A percentile compares a stretch with the other conserved stretches of the same genome.
Evolutionary conservation across 257 asterid genomes (phyloP).

Genomic region (Solanum rostratum): DNA sequence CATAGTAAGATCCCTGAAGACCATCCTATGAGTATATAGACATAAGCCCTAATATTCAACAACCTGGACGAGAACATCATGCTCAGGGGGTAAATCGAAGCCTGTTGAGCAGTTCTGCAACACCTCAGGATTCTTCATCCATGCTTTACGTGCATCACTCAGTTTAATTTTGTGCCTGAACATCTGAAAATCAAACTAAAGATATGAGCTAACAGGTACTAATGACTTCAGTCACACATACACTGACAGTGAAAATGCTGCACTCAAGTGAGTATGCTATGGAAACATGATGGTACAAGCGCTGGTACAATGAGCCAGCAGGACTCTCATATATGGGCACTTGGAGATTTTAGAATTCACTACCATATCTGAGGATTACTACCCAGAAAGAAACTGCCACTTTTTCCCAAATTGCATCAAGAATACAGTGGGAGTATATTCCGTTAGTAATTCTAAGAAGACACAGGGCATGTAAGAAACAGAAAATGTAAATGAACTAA

Average conservation of each 20-base stretch:
- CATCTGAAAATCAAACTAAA: constrained; percentile 30
- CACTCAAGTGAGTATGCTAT: neutral
- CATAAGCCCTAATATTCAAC: neutral
- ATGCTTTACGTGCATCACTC: constrained; percentile 64
- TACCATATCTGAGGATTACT: neutral
- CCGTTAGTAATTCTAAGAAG: neutral
- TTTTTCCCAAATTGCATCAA: neutral
- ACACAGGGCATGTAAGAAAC: neutral
- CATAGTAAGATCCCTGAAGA: neutral
- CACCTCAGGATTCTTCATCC: constrained; percentile 78
- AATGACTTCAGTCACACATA: neutral
- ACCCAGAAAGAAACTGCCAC: neutral
- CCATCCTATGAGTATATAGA: neutral
- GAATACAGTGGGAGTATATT: neutral
- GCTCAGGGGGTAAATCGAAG: constrained; percentile 38
- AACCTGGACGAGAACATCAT: constrained; percentile 42
- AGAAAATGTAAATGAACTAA: neutral
- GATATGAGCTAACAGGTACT: neutral
- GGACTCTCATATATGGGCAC: neutral
- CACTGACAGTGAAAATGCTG: neutral
- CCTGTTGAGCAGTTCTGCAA: constrained; percentile 73
- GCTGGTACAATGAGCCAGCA: neutral
- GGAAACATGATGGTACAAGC: neutral
- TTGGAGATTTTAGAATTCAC: neutral
- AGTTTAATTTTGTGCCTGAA: constrained; percentile 62